Conservation (phyloP, 164 flowering plant genomes). For the Liriodendron chinense region DNA sequence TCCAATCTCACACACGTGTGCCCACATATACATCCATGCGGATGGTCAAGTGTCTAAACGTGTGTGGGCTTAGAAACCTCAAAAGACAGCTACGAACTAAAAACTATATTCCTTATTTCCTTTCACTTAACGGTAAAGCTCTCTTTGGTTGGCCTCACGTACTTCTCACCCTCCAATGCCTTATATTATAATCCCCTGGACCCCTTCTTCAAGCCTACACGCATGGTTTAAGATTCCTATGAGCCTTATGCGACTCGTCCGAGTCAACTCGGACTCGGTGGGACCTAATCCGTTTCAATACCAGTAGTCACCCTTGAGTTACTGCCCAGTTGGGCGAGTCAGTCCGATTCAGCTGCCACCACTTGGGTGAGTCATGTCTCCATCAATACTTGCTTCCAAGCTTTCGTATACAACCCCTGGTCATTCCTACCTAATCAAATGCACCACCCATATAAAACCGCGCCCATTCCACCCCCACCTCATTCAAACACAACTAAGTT, state of each 20-base stretch:
- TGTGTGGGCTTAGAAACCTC: no score
- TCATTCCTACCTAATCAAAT: constrained; percentile 19
- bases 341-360: no score
- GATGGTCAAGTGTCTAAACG: no score
- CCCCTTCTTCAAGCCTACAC: background rate
- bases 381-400: constrained; percentile 46
- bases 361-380: constrained; percentile 15
- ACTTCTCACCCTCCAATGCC: constrained; percentile 5
- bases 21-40: no score
- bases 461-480: background rate
- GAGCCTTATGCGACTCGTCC: no score
- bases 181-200: background rate
- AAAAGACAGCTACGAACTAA: background rate
- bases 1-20: no score
- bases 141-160: constrained; percentile 3
- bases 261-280: no score
- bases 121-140: constrained; percentile 25
- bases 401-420: constrained; percentile 15
- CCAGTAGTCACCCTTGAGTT: no score
- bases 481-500: constrained; percentile 18
- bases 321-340: background rate
- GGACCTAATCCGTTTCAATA: background rate
- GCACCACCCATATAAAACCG: background rate
- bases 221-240: no score
- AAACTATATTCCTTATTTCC: constrained; percentile 9